These are phyloP conservation scores for Candida schatavii DNA, from an alignment of 805 yeast genomes.

Conservation along the genomic window DNA sequence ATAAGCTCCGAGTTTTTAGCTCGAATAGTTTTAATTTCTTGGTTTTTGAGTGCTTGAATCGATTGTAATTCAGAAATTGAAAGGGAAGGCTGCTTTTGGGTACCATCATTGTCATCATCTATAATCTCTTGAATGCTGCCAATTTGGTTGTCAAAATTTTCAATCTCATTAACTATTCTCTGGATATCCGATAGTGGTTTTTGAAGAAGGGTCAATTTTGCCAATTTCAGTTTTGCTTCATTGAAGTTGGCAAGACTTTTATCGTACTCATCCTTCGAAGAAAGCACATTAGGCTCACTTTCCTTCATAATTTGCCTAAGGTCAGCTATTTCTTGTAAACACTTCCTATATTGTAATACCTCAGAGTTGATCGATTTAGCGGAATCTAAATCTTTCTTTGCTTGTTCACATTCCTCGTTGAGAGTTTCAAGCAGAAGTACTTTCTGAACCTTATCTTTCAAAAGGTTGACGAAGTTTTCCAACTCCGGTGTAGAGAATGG, in stretches of 20 bases:
- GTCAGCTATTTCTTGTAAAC: slow-evolving; percentile 12
- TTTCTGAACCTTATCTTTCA: slow-evolving; percentile 27
- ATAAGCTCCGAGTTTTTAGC: slow-evolving; percentile 20
- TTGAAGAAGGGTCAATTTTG: slow-evolving; percentile 17
- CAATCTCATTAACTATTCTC: slow-evolving; percentile 30
- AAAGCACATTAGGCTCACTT: slow-evolving; percentile 2
- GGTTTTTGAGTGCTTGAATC: slow-evolving; percentile 34
- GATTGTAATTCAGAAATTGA: slow-evolving; percentile 48
- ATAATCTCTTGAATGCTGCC: slow-evolving; percentile 30
- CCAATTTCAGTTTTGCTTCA: slow-evolving; percentile 6
- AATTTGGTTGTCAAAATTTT: slow-evolving; percentile 23
- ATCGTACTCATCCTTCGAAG: slow-evolving; percentile 3
- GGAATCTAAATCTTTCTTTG: slow-evolving; percentile 30
- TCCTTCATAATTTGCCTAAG: slow-evolving; percentile 4
- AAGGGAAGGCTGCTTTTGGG: slow-evolving; percentile 6
- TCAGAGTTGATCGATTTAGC: slow-evolving; percentile 28
- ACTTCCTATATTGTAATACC: slow-evolving; percentile 24
- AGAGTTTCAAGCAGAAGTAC: slow-evolving; percentile 25
- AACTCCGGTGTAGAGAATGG: slow-evolving; percentile 47
- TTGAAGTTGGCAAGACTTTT: slow-evolving; percentile 7
- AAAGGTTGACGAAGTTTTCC: slow-evolving; percentile 26
- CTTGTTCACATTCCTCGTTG: slow-evolving; percentile 24
- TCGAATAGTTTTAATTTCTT: slow-evolving; percentile 41
- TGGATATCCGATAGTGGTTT: slow-evolving; percentile 31
- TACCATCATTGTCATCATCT: slow-evolving; percentile 24